phyloP scores from a whole-genome alignment of 2,329 filamentous ascomycete genomes.

The Pyricularia grisea region DNA sequence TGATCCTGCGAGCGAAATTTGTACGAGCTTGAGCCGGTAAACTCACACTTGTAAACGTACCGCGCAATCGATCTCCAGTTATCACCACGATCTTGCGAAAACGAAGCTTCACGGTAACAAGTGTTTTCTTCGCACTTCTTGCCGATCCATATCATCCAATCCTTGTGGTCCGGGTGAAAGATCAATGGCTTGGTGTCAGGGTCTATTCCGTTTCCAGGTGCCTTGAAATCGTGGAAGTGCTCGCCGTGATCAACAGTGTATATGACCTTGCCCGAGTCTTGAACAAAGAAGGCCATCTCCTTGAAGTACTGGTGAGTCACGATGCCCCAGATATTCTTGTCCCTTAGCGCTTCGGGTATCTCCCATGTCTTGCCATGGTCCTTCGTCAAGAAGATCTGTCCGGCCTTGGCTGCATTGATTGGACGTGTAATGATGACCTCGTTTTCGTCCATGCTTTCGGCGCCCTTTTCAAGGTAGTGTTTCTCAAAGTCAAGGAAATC shows the following conservation, averaged over 20 bases:
- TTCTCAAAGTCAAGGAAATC: constrained; percentile 42
- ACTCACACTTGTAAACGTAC: constrained; percentile 76
- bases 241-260: constrained; percentile 76
- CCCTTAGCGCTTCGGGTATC: constrained; percentile 49
- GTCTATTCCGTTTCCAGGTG: constrained; percentile 30
- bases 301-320: constrained; percentile 73
- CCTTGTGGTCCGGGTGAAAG: constrained; percentile 78
- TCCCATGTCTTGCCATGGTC: constrained; percentile 89
- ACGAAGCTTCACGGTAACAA: constrained; percentile 67
- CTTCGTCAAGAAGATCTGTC: constrained; percentile 58
- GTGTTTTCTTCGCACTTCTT: constrained; percentile 53
- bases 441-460: constrained; percentile 42
- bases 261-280: constrained; percentile 52
- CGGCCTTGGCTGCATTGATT: constrained; percentile 11
- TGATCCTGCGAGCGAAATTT: constrained; percentile 42
- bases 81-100: constrained; percentile 71
- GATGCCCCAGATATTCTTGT: constrained; percentile 60
- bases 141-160: constrained; percentile 91
- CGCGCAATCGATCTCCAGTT: constrained; percentile 68
- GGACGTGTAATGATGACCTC: constrained; percentile 60
- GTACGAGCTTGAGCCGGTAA: constrained; percentile 59
- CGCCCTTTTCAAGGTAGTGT: constrained; percentile 71
- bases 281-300: constrained; percentile 81
- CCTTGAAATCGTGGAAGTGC: constrained; percentile 64
- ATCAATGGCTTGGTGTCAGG: constrained; percentile 37